Evolutionary conservation across 495 filamentous ascomycete genomes (phyloP).

Genomic region (Aspergillus sclerotiicarbonarius): DNA sequence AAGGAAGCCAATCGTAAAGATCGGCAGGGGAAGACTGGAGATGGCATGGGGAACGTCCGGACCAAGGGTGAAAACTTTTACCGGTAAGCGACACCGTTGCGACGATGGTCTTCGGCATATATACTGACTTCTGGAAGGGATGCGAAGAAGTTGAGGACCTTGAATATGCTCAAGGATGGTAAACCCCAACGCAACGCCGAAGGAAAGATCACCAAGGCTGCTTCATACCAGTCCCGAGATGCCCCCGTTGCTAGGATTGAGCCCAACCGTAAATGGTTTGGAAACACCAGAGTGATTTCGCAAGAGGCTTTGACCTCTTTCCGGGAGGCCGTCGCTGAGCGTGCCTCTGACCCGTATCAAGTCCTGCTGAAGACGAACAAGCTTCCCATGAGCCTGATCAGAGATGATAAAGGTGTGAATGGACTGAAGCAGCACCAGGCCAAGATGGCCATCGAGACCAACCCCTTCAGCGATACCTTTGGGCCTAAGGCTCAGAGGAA

Average conservation of each 20-base stretch:
- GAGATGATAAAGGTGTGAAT: constrained; percentile 62
- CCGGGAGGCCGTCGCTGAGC: constrained; percentile 87
- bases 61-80: constrained; percentile 97
- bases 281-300: constrained; percentile 67
- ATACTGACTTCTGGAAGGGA: constrained; percentile 41
- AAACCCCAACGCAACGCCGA: constrained; percentile 70
- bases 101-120: background rate
- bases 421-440: constrained; percentile 88
- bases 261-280: constrained; percentile 88
- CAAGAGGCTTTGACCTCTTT: constrained; percentile 73
- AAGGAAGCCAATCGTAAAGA: constrained; percentile 81
- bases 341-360: constrained; percentile 84
- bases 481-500: constrained; percentile 93
- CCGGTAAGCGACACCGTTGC: constrained; percentile 43
- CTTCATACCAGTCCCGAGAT: constrained; percentile 76
- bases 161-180: constrained; percentile 87
- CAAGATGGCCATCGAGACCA: constrained; percentile 87
- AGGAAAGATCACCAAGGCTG: constrained; percentile 78
- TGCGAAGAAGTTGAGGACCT: constrained; percentile 80
- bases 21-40: constrained; percentile 74
- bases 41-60: constrained; percentile 88
- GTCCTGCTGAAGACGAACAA: constrained; percentile 94
- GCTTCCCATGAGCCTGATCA: constrained; percentile 78
- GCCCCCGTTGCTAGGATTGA: constrained; percentile 84
- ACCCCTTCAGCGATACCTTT: constrained; percentile 85